Evolutionary conservation across 148 eudicot genomes (phyloP).

Genomic region (Camellia japonica): DNA sequence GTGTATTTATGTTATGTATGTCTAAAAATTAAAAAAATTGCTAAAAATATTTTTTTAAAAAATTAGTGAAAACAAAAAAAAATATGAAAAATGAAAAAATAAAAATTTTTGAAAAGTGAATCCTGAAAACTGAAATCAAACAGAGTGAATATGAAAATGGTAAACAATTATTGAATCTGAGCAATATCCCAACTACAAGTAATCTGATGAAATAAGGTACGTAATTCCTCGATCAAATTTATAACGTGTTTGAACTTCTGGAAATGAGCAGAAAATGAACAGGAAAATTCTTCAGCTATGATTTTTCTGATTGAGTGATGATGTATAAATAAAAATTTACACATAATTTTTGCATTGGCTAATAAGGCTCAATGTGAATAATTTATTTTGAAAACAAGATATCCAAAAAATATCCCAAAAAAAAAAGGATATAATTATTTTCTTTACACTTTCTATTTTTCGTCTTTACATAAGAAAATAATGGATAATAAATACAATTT

Average conservation of each 20-base stretch:
- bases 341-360: not conserved
- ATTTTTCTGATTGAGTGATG: not conserved
- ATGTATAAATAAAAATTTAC: not conserved
- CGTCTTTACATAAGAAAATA: not conserved
- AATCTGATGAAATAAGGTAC: not conserved
- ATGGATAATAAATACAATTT: not conserved
- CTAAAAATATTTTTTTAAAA: no score
- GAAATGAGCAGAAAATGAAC: not conserved
- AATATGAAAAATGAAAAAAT: no score
- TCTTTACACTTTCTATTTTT: not conserved
- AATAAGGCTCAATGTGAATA: not conserved
- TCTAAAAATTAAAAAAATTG: no score
- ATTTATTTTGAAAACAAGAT: not conserved
- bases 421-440: not conserved
- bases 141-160: not conserved
- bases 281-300: not conserved
- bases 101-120: no score
- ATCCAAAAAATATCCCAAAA: not conserved
- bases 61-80: no score
- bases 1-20: no score
- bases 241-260: not conserved
- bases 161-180: no score
- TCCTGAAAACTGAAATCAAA: no score
- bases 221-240: not conserved
- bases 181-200: not conserved